Evolutionary conservation across 495 filamentous ascomycete species (phyloP), one percentile per base, ranked within the genome.

Genomic region (Xylaria telfairii): DNA sequence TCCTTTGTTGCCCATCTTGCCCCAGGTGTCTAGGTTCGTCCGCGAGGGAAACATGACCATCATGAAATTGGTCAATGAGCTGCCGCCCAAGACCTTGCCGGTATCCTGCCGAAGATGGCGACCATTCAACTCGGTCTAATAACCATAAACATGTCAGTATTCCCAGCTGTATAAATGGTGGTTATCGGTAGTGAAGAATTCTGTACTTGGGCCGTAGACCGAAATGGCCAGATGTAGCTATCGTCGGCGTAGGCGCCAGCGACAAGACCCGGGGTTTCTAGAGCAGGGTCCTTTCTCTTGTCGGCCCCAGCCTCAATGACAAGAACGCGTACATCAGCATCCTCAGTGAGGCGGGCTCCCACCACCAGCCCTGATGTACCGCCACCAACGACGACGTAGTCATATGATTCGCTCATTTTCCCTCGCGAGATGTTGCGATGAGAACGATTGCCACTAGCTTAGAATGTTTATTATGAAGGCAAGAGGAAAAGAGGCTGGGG

Each of bases 311-410:
- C 87, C 74, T 90, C 88, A 65, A 90, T 76, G 7, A 90, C 82
- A 2, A 87, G 68, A 6, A 90, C 83, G 2, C 72, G 64, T 6
- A 81, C 74, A 41, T 78, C 57, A 15, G 78, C 73, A 64, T 83
- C 74, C 49, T 86, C 85, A 30, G 78, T 79, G 12, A 88, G 80
- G 5, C 87, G 81, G 46, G 77, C 77, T 6, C 92, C 93, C 76
- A 97, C 89, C 42, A 93, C 92, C 78, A 93, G 92, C 70, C 93
- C 93, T 9, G 93, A 92, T 37, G 93, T 96, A 73, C 93, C 93
- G 65, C 93, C 93, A 69, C 93, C 93, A 9, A 95, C 90, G 74
- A 96, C 90, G 71, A 96, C 82, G 80, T 94, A 95, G 83, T 96
- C 93, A 82, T 90, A 96, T 5, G 76, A 62, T 67, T 68, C 71